Percentiles rank a stretch among this genome's conserved stretches.
Conservation (phyloP, 2,329 filamentous ascomycete genomes). For the Stachybotrys elegans region DNA sequence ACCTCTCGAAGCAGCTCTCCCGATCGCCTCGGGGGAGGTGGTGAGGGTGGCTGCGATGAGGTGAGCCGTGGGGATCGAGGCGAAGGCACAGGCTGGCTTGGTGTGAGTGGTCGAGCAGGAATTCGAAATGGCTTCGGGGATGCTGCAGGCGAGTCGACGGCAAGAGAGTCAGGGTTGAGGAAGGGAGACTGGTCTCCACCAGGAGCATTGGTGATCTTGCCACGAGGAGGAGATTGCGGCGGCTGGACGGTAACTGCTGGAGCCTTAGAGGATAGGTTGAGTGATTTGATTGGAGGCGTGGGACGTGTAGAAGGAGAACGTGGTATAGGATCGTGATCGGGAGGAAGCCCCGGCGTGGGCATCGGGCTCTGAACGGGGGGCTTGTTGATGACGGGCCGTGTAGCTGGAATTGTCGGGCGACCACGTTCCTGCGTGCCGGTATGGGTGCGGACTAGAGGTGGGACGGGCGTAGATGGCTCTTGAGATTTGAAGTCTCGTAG, state of each 20-base stretch:
- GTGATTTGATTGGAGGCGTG: constrained; percentile 16
- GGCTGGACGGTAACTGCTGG: constrained; percentile 66
- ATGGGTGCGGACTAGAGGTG: constrained; percentile 26
- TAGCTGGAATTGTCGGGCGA: constrained; percentile 17
- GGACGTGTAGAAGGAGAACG: constrained; percentile 19
- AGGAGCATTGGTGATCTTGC: constrained; percentile 25
- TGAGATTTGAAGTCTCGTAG: constrained; percentile 34
- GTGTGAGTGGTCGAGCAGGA: constrained; percentile 51
- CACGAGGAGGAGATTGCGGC: constrained; percentile 63
- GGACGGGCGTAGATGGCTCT: constrained; percentile 25
- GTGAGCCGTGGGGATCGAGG: constrained; percentile 41
- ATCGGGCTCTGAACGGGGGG: background rate
- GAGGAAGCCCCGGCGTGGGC: no score
- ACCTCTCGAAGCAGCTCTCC: constrained; percentile 47
- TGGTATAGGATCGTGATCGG: constrained; percentile 17
- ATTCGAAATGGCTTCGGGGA: constrained; percentile 45
- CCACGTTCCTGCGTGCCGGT: constrained; percentile 21
- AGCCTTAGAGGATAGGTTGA: constrained; percentile 29
- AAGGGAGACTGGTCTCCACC: constrained; percentile 38
- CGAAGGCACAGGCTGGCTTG: constrained; percentile 31
- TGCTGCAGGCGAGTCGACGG: constrained; percentile 34
- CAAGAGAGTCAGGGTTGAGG: constrained; percentile 41
- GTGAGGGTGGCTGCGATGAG: constrained; percentile 52
- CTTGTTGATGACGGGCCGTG: constrained; percentile 14
- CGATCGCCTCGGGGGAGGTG: constrained; percentile 60